Percentiles rank a stretch among this genome's conserved stretches.
These are phyloP conservation scores for Catenaria anguillulae DNA, from an alignment of 371 early-diverging fungal species.

Conservation along the genomic window DNA sequence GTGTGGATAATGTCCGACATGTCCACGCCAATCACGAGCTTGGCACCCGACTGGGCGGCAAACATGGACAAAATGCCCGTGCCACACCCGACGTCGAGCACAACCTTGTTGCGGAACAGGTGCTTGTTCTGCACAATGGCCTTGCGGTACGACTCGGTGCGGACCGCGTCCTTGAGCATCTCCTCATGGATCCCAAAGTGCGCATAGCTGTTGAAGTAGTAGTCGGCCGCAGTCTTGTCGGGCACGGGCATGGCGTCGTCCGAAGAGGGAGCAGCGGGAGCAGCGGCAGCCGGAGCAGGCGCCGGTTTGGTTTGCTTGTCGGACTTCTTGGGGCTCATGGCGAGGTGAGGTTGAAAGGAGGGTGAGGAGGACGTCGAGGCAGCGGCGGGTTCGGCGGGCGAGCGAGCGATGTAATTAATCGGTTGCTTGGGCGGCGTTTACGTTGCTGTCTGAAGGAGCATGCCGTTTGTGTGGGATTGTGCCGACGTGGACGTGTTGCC, in stretches of 20 bases:
- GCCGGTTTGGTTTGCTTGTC: background rate
- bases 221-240: slow-evolving; percentile 29
- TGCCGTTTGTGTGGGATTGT: too few species aligned
- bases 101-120: slow-evolving; percentile 89
- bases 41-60: slow-evolving; percentile 92
- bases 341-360: background rate
- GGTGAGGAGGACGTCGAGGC: too few species aligned
- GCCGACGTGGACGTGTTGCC: too few species aligned
- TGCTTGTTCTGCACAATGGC: slow-evolving; percentile 86
- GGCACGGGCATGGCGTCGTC: background rate
- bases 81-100: slow-evolving; percentile 96
- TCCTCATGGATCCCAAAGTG: slow-evolving; percentile 68
- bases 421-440: too few species aligned
- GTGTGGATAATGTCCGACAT: slow-evolving; percentile 92
- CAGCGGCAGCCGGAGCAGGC: background rate
- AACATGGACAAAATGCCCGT: slow-evolving; percentile 96
- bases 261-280: background rate
- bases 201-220: slow-evolving; percentile 94
- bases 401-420: too few species aligned
- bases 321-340: background rate
- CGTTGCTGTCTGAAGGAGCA: too few species aligned
- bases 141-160: slow-evolving; percentile 85
- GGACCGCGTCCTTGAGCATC: slow-evolving; percentile 88
- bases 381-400: too few species aligned
- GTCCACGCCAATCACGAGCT: slow-evolving; percentile 83